Evolutionary conservation across 2,329 filamentous ascomycete genomes (phyloP), one percentile per base, ranked within the genome.

Genomic region (Hypoxylon sp.): DNA sequence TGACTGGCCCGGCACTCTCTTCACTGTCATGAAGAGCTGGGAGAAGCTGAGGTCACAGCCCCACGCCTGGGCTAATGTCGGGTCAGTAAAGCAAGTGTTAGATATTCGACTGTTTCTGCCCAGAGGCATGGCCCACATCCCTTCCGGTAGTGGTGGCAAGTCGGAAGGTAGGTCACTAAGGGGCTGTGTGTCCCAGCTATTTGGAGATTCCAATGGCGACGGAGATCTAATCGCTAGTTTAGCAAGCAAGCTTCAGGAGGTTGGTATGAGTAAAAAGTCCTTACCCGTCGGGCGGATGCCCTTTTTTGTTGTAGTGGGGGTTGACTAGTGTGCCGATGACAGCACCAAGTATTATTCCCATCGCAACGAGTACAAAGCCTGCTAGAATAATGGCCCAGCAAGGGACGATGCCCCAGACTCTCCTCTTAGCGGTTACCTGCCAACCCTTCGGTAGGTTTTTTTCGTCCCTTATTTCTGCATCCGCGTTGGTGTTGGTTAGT

Each of bases 331-430:
- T 76, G 15, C 78, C 81, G 32, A 84, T 73, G 7, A 86, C 79
- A 13, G 82, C 77, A 16, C 80, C 83, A 56, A 86, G 73, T 2
- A 87, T 73, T 5, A 80, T 68, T 11, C 78, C 78, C 67, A 85
- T 72, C 23, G 86, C 61, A 7, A 84, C 57, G 13, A 84, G 62
- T 2, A 76, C 74, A 2, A 77, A 66, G 0, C 74, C 62, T 2
- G 79, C 67, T 8, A 87, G 65, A 34, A 76, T 76, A 20, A 87
- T 74, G 1, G 80, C 82, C 84, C 84, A 87, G 50, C 81, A 80
- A 0, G 84, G 84, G 13, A 87, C 71, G 13, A 86, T 74, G 4
- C 81, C 81, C 64, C 80, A 84, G 3, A 84, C 63, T 57, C 79
- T 83, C 63, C 74, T 78, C 63, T 74, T 79, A 7, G 81, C 82